These are phyloP conservation scores for Syzygium oleosum DNA, from an alignment of 345 rosid genomes.

Conservation along the genomic window DNA sequence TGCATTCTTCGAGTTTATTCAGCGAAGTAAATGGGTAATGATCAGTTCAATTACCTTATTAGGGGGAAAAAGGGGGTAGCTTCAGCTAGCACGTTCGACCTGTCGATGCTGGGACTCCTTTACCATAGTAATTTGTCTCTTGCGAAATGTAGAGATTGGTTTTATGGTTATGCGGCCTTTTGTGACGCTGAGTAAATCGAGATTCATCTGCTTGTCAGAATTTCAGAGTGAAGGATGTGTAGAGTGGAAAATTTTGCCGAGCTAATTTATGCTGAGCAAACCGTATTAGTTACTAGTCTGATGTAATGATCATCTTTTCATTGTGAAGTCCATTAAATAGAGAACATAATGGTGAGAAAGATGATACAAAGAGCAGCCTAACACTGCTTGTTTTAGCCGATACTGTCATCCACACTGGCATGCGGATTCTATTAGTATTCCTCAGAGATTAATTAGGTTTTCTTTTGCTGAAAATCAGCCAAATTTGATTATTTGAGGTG, in stretches of 20 bases:
- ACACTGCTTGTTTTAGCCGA: neutral
- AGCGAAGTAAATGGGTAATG: neutral
- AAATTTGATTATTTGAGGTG: neutral
- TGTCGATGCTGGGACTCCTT: neutral
- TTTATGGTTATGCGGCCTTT: neutral
- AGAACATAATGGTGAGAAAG: neutral
- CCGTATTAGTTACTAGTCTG: neutral
- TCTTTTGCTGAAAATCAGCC: neutral
- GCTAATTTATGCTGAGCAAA: neutral
- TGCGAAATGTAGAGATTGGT: neutral
- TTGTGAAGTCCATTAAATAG: neutral
- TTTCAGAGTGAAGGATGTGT: neutral
- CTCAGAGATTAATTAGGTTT: neutral
- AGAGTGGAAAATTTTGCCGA: neutral
- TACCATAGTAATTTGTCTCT: neutral
- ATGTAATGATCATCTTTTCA: neutral
- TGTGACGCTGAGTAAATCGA: neutral
- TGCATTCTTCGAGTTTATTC: neutral
- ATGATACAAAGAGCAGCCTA: neutral
- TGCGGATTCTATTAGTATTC: neutral
- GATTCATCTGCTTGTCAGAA: neutral
- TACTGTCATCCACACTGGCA: neutral
- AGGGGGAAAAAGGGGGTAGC: neutral
- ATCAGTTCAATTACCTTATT: neutral
- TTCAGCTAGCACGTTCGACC: neutral